Evolutionary conservation across 805 yeast species (phyloP), one percentile per base, ranked within the genome.

Genomic region (Priceomyces haplophilus): DNA sequence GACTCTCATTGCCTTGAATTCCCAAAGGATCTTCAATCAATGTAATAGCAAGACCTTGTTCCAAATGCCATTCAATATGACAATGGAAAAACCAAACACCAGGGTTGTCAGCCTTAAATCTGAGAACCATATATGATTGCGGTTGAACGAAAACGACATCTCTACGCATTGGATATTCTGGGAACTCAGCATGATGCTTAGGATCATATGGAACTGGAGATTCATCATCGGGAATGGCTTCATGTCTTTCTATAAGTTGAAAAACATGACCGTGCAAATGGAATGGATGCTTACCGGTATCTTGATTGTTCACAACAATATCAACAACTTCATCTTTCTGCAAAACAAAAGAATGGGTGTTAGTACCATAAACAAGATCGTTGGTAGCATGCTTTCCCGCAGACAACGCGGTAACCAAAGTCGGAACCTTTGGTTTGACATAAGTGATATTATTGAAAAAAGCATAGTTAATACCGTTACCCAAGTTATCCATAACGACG

Each of bases 61-160:
- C 83, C 60, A 85, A 75, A 64, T 85, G 95, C 84, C 89, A 85
- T 55, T 85, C 91, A 42, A 85, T 78, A 58, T 87, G 96, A 64
- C 97, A 89, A 61, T 89, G 97, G 81, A 89, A 85, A 47, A 85
- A 79, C 97, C 97, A 90, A 19, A 88, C 82, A 44, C 97, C 97
- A 2, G 97, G 96, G 55, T 90, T 89, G 55, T 85, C 80, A 10
- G 96, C 88, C 53, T 69, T 75, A 62, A 88, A 88, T 51, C 97
- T 71, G 24, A 81, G 56, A 13, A 83, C 89, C 39, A 82, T 61
- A 59, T 80, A 77, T 2, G 90, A 87, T 52, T 82, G 80, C 25
- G 84, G 79, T 39, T 80, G 77, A 13, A 88, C 79, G 50, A 75
- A 69, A 16, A 80, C 80, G 0, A 91, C 84, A 57, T 89, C 96